Evolutionary conservation across 495 filamentous ascomycete genomes (phyloP).

Genomic region (Penicillium simplicissimum): DNA sequence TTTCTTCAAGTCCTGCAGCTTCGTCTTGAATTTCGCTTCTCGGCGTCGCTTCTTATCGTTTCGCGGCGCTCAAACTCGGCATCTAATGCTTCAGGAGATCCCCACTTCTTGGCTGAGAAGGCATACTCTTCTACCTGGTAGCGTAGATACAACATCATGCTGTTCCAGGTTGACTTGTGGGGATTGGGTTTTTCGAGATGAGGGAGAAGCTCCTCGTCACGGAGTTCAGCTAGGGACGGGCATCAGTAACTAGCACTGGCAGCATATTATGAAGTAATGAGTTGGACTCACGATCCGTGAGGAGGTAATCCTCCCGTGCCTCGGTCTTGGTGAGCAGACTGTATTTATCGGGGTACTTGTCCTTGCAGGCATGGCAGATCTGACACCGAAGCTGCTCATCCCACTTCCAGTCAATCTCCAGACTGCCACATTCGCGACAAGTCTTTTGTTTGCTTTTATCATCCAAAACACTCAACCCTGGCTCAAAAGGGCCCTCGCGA

Average conservation of each 20-base stretch:
- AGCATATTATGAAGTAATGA: neutral
- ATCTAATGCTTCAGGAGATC: conserved; percentile 78
- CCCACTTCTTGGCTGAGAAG: conserved; percentile 81
- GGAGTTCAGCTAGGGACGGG: conserved; percentile 68
- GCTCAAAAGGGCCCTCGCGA: conserved; percentile 83
- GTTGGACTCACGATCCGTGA: conserved; percentile 76
- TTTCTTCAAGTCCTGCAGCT: conserved; percentile 87
- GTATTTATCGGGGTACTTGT: conserved; percentile 87
- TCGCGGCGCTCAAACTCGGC: conserved; percentile 84
- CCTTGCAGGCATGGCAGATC: conserved; percentile 79
- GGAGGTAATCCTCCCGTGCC: conserved; percentile 87
- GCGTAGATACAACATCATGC: conserved; percentile 96
- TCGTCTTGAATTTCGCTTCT: conserved; percentile 87
- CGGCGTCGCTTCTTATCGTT: conserved; percentile 82
- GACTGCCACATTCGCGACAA: conserved; percentile 77
- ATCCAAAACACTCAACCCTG: conserved; percentile 70
- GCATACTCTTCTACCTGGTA: conserved; percentile 95
- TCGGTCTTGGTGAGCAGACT: conserved; percentile 95
- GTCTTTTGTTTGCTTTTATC: conserved; percentile 62
- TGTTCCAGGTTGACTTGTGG: conserved; percentile 92
- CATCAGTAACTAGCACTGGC: neutral
- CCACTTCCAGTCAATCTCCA: conserved; percentile 96
- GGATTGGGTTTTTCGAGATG: conserved; percentile 89
- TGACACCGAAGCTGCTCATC: conserved; percentile 71
- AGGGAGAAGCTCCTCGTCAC: conserved; percentile 81